Evolutionary conservation across 768 basidiomycete genomes (phyloP).

Genomic region (Boletales sp.): DNA sequence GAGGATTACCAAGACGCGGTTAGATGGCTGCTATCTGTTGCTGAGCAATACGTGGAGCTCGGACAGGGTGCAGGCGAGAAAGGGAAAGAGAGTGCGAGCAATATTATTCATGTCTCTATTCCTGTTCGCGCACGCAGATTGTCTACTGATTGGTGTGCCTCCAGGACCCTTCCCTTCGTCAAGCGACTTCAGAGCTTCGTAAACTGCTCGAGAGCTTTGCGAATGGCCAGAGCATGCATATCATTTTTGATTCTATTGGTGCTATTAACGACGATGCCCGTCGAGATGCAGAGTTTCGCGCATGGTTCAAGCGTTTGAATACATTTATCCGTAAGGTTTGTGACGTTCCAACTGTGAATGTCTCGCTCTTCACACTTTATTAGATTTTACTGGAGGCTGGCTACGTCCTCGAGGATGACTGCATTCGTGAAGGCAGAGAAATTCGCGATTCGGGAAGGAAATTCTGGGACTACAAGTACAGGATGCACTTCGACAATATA

Average conservation of each 20-base stretch:
- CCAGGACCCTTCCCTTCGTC: slow-evolving; percentile 54
- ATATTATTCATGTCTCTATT: slow-evolving; percentile 13
- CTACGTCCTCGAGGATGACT: slow-evolving; percentile 79
- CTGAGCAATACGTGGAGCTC: slow-evolving; percentile 61
- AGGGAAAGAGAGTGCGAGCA: slow-evolving; percentile 25
- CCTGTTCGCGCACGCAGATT: not conserved
- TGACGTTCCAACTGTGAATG: not conserved
- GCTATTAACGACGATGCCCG: slow-evolving; percentile 70
- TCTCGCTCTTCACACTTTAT: not conserved
- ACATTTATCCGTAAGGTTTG: slow-evolving; percentile 62
- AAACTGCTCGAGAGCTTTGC: slow-evolving; percentile 91
- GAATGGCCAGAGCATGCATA: slow-evolving; percentile 61
- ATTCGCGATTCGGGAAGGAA: slow-evolving; percentile 67
- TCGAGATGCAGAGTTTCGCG: slow-evolving; percentile 67
- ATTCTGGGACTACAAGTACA: slow-evolving; percentile 77
- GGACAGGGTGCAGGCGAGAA: slow-evolving; percentile 39
- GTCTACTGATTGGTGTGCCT: slow-evolving; percentile 10
- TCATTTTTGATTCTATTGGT: slow-evolving; percentile 66
- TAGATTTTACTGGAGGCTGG: slow-evolving; percentile 76
- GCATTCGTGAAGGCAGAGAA: slow-evolving; percentile 56
- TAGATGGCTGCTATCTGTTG: slow-evolving; percentile 62
- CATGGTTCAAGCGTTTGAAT: slow-evolving; percentile 68
- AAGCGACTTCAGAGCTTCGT: slow-evolving; percentile 61
- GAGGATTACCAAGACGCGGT: slow-evolving; percentile 83
- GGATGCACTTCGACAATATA: slow-evolving; percentile 74